Evolutionary conservation across 2,329 filamentous ascomycete species (phyloP), one percentile per base, ranked within the genome.

Genomic region (Colletotrichum sp.): DNA sequence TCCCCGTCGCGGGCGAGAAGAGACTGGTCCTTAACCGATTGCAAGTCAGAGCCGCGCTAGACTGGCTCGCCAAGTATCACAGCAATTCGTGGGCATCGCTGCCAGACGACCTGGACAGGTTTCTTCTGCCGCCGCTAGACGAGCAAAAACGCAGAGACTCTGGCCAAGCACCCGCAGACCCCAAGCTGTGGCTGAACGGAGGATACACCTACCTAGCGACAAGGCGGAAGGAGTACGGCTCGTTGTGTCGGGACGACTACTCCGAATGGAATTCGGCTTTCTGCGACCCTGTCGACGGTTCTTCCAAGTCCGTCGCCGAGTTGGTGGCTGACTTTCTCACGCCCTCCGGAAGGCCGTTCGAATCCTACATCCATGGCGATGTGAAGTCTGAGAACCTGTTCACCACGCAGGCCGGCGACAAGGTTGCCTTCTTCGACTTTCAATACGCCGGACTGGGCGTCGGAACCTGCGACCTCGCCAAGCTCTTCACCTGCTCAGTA

Each of bases 341-440:
- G 0, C 89, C 90, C 0, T 81, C 79, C 7, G 86, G 86, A 9
- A 81, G 86, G 16, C 71, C 83, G 0, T 85, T 86, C 2, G 87
- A 93, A 77, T 92, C 92, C 0, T 86, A 91, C 18, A 90, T 94
- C 9, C 93, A 94, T 78, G 93, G 93, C 9, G 93, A 94, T 72
- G 92, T 94, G 67, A 94, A 94, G 81, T 92, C 90, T 0, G 92
- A 94, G 78, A 94, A 94, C 74, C 86, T 94, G 8, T 93, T 93
- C 79, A 91, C 90, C 1, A 91, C 85, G 0, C 73, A 79, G 0
- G 77, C 80, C 0, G 91, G 90, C 1, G 82, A 88, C 3, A 75
- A 84, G 5, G 91, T 92, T 3, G 92, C 91, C 1, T 92, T 94
- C 77, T 94, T 92, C 79, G 93, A 94, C 80, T 94, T 94, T 71